Base-by-base conservation (phyloP, 176 grass and related monocot species). In the Tillandsia leiboldiana region DNA sequence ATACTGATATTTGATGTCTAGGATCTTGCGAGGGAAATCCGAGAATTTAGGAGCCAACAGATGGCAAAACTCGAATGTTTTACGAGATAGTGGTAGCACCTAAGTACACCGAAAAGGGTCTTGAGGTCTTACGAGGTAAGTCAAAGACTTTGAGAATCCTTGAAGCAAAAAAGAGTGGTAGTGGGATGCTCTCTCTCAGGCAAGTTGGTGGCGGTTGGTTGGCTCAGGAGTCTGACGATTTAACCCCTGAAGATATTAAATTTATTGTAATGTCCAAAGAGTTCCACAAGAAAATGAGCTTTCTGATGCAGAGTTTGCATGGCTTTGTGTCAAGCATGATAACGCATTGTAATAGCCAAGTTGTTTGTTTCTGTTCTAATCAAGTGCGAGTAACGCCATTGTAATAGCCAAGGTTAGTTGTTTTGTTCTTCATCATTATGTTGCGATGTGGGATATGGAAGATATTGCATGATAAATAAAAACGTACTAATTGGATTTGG, bases 311-410 rank as follows among this genome's bases (percentile, higher is more conserved):
- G 83, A 80, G 27, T 97, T 97, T 12, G 94, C 94, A 3, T 97
- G 87, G 84, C 89, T 97, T 51, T 97, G 94, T 68, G 87, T 85
- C 12, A 97, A 97, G 81, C 94, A 97, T 69, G 94, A 92, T 0
- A 97, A 97, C n/a, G n/a, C n/a, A n/a, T n/a, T n/a, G n/a, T n/a
- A n/a, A n/a, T n/a, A n/a, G n/a, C n/a, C n/a, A n/a, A n/a, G n/a
- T n/a, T n/a, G n/a, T n/a, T n/a, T n/a, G n/a, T n/a, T n/a, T n/a
- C n/a, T n/a, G n/a, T n/a, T n/a, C n/a, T n/a, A n/a, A n/a, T n/a
- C n/a, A n/a, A n/a, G n/a, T n/a, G n/a, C n/a, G 84, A 97, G 94
- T 70, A 97, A 97, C 2, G 94, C 94, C 51, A 92, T 93, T 26
- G 94, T 92, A 22, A 92, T 97, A 3, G 94, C 94, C 68, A 97